Evolutionary conservation across 1,284 basidiomycete genomes (phyloP).

Genomic region (Cutaneotrichosporon daszewskae): DNA sequence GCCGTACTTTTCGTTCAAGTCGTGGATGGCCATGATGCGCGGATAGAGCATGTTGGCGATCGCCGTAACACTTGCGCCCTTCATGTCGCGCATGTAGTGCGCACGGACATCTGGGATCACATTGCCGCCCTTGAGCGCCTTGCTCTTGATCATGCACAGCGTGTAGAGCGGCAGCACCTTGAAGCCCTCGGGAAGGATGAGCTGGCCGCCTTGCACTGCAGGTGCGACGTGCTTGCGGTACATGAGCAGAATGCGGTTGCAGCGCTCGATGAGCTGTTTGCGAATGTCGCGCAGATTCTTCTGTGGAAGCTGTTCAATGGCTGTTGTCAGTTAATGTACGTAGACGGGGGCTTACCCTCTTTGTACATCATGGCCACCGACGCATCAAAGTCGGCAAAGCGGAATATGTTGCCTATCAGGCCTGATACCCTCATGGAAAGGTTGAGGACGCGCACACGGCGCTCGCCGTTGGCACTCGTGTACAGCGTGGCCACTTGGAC

Average conservation of each 20-base stretch:
- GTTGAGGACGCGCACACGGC: slow-evolving; percentile 82
- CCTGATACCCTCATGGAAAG: slow-evolving; percentile 73
- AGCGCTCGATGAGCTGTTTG: slow-evolving; percentile 77
- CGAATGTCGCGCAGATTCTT: slow-evolving; percentile 70
- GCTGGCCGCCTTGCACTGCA: slow-evolving; percentile 73
- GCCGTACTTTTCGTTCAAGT: slow-evolving; percentile 67
- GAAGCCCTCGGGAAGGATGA: slow-evolving; percentile 92
- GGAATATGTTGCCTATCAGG: slow-evolving; percentile 86
- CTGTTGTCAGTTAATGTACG: slow-evolving; percentile 46
- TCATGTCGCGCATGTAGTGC: slow-evolving; percentile 71
- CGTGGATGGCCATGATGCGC: slow-evolving; percentile 80
- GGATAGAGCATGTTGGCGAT: slow-evolving; percentile 84
- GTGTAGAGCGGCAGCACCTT: slow-evolving; percentile 80
- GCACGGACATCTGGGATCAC: slow-evolving; percentile 92
- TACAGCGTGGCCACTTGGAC: slow-evolving; percentile 90
- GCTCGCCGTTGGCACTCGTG: slow-evolving; percentile 70
- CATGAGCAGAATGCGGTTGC: slow-evolving; percentile 74
- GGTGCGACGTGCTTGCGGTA: slow-evolving; percentile 90
- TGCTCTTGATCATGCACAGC: slow-evolving; percentile 80
- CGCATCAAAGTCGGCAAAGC: slow-evolving; percentile 86
- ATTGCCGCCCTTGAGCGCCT: slow-evolving; percentile 86
- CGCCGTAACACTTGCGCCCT: slow-evolving; percentile 53
- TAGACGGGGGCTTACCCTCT: slow-evolving; percentile 56
- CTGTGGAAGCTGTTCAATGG: slow-evolving; percentile 60
- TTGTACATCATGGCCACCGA: slow-evolving; percentile 70